Percentiles rank a stretch among this genome's conserved stretches.
phyloP scores from a whole-genome alignment of 768 basidiomycete species.

The Lactarius hatsudake region DNA sequence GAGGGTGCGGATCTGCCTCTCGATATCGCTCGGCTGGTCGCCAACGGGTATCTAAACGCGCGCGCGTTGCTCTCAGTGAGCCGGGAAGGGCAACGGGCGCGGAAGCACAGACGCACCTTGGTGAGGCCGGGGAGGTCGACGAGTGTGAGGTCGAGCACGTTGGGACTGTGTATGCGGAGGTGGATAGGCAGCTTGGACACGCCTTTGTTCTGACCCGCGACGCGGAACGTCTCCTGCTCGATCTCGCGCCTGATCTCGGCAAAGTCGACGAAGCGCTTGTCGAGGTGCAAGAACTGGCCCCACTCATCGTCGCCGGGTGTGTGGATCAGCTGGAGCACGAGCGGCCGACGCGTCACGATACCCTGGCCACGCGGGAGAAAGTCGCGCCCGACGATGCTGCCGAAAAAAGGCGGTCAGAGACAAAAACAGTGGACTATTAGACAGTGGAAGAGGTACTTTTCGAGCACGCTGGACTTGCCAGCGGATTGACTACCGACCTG shows the following conservation, averaged over 20 bases:
- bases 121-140: conserved; percentile 97
- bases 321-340: conserved; percentile 94
- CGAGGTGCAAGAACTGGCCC: conserved; percentile 96
- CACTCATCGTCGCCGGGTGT: conserved; percentile 82
- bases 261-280: conserved; percentile 97
- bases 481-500: conserved; percentile 96
- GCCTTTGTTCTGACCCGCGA: conserved; percentile 98
- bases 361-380: conserved; percentile 87
- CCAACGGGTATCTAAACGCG: conserved; percentile 80
- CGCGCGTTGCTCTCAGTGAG: background rate
- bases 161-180: conserved; percentile 91
- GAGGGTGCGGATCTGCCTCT: conserved; percentile 90
- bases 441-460: conserved; percentile 56
- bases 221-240: conserved; percentile 94
- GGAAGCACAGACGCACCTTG: conserved; percentile 55
- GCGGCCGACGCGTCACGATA: conserved; percentile 93
- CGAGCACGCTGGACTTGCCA: conserved; percentile 93
- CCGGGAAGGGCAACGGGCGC: background rate
- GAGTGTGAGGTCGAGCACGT: conserved; percentile 91
- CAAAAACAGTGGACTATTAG: background rate
- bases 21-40: conserved; percentile 97
- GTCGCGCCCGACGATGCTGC: conserved; percentile 86
- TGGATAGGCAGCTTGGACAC: conserved; percentile 96
- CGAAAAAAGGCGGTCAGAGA: background rate
- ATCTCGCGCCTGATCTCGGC: conserved; percentile 93